Conservation (phyloP, 176 grass and related monocot genomes). For the Triticum urartu region DNA sequence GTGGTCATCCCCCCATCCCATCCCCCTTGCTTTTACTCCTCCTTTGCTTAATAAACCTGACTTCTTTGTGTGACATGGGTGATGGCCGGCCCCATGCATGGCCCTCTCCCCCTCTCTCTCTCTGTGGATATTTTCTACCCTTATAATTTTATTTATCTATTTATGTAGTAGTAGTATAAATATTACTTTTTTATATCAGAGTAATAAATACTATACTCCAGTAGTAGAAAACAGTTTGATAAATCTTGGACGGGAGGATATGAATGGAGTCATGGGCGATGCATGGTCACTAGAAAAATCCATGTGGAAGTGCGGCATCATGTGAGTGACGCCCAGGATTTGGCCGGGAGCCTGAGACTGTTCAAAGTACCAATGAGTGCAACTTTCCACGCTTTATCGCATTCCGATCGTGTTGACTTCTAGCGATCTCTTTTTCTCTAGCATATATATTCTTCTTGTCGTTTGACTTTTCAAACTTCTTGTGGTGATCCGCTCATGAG, state of each 20-base stretch:
- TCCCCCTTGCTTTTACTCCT: background rate
- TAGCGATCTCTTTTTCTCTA: background rate
- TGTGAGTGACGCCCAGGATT: slow-evolving; percentile 35
- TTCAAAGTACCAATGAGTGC: background rate
- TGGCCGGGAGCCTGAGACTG: background rate
- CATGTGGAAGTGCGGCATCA: slow-evolving; percentile 36
- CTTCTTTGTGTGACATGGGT: slow-evolving; percentile 34
- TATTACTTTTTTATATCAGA: background rate
- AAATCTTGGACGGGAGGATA: background rate
- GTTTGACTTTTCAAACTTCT: slow-evolving; percentile 12
- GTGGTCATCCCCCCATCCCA: slow-evolving; percentile 12
- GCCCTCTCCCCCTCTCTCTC: too few species aligned
- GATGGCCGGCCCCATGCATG: background rate
- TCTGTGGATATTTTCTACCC: background rate
- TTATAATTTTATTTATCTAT: background rate
- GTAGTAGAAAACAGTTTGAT: background rate
- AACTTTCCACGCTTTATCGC: slow-evolving; percentile 2
- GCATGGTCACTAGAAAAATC: slow-evolving; percentile 5
- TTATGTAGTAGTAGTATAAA: background rate
- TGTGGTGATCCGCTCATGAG: slow-evolving; percentile 11
- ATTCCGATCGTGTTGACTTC: slow-evolving; percentile 20
- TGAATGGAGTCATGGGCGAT: background rate
- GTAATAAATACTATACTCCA: background rate
- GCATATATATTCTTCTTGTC: slow-evolving; percentile 4
- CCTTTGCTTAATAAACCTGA: slow-evolving; percentile 37